A percentile compares a stretch with the other conserved stretches of the same genome.
phyloP scores from a whole-genome alignment of 495 filamentous ascomycete species.

The Parathielavia appendiculata region DNA sequence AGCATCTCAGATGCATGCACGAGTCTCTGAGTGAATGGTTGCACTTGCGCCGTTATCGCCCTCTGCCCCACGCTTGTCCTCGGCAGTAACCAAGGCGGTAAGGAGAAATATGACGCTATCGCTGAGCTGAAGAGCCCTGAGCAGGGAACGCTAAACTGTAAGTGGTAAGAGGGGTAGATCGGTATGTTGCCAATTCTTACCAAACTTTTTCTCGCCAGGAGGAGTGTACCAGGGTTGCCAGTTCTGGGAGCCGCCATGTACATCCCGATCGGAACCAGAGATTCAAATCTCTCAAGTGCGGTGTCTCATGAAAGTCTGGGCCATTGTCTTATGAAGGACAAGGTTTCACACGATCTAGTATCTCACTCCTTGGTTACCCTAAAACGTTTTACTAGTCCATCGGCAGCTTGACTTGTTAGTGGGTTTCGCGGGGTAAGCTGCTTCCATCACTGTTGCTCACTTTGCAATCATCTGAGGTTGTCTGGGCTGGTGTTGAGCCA shows the following conservation, averaged over 20 bases:
- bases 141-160: conserved; percentile 27
- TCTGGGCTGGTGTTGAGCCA: not conserved
- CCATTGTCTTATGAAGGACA: not conserved
- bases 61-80: conserved; percentile 23
- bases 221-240: conserved; percentile 2
- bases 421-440: conserved; percentile 22
- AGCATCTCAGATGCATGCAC: too few relatives aligned
- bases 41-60: conserved; percentile 22
- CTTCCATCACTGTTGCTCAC: not conserved
- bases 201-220: conserved; percentile 13
- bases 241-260: conserved; percentile 7
- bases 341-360: not conserved
- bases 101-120: conserved; percentile 20
- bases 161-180: conserved; percentile 28
- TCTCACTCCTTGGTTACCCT: not conserved
- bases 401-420: conserved; percentile 5
- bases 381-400: too few relatives aligned
- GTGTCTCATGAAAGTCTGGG: not conserved
- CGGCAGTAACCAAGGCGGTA: conserved; percentile 37
- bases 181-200: conserved; percentile 7
- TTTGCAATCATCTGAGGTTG: not conserved
- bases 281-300: conserved; percentile 23
- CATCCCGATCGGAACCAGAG: conserved; percentile 13
- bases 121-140: too few relatives aligned
- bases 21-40: not conserved